Evolutionary conservation across 352 stramenopile genomes (phyloP).

Genomic region (Phytophthora kernoviae): DNA sequence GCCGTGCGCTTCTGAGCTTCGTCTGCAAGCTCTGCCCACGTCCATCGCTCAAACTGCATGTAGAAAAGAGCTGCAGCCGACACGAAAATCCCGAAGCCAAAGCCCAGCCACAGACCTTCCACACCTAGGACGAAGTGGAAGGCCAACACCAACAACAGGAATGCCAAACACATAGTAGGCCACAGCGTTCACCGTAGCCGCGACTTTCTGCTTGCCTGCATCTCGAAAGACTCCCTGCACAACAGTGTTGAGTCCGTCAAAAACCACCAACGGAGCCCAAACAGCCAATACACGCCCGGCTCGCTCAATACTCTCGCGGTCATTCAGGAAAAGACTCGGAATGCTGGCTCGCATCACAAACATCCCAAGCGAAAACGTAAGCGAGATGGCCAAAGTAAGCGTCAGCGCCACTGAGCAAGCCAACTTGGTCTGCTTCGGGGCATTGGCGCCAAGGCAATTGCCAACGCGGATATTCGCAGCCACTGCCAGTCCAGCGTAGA

Average conservation of each 20-base stretch:
- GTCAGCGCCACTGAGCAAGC: conserved; percentile 42
- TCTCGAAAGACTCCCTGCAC: conserved; percentile 68
- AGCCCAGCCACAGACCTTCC: conserved; percentile 58
- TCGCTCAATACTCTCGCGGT: conserved; percentile 36
- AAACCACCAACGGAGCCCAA: conserved; percentile 41
- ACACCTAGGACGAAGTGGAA: conserved; percentile 49
- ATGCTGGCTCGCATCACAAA: conserved; percentile 46
- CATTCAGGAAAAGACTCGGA: conserved; percentile 20
- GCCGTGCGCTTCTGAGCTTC: conserved; percentile 32
- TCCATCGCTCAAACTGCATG: conserved; percentile 34
- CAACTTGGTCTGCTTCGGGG: conserved; percentile 55
- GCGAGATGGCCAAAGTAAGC: conserved; percentile 33
- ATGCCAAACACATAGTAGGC: conserved; percentile 77
- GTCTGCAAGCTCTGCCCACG: conserved; percentile 34
- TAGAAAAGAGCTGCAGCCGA: conserved; percentile 28
- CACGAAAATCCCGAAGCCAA: conserved; percentile 43
- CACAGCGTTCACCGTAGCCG: conserved; percentile 55
- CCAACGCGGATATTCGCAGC: conserved; percentile 74
- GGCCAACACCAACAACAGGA: conserved; percentile 51
- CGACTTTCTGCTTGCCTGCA: conserved; percentile 56
- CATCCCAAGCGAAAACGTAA: conserved; percentile 47
- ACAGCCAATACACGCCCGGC: conserved; percentile 42
- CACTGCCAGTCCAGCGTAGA: conserved; percentile 65
- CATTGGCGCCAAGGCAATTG: conserved; percentile 72
- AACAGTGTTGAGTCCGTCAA: conserved; percentile 54